phyloP scores from a whole-genome alignment of 768 basidiomycete species.

The Hypsizygus marmoreus region DNA sequence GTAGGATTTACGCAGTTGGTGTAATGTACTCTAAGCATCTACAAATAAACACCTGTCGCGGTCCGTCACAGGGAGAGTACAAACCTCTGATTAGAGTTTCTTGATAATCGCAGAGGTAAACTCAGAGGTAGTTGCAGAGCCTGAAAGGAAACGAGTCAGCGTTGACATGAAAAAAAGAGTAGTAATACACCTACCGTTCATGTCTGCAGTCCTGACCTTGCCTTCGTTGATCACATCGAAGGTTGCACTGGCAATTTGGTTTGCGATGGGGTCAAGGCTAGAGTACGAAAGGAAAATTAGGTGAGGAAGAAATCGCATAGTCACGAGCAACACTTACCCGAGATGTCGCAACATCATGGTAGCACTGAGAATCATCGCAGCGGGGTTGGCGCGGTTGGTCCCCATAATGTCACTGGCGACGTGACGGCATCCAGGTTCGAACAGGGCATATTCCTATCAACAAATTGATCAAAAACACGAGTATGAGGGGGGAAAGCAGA shows the following conservation, averaged over 20 bases:
- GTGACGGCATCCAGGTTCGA: slow-evolving; percentile 98
- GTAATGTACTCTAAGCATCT: slow-evolving; percentile 21
- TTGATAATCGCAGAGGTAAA: slow-evolving; percentile 93
- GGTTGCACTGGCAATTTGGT: slow-evolving; percentile 88
- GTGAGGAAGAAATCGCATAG: not conserved
- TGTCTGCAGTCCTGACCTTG: slow-evolving; percentile 90
- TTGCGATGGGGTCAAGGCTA: slow-evolving; percentile 90
- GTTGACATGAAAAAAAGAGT: slow-evolving; percentile 1
- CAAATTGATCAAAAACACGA: slow-evolving; percentile 13
- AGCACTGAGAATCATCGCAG: slow-evolving; percentile 95
- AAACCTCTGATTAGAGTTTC: slow-evolving; percentile 50
- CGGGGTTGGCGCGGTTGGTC: slow-evolving; percentile 93
- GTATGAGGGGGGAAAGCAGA: slow-evolving; percentile 1
- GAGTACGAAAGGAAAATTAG: slow-evolving; percentile 24
- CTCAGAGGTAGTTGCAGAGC: slow-evolving; percentile 89
- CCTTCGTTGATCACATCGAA: slow-evolving; percentile 91
- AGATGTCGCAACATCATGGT: slow-evolving; percentile 98
- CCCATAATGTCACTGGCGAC: slow-evolving; percentile 96
- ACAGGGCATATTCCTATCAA: slow-evolving; percentile 88
- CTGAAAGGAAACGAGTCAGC: slow-evolving; percentile 36
- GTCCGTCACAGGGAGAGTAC: no score
- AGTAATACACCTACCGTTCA: slow-evolving; percentile 86
- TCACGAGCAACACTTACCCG: slow-evolving; percentile 55
- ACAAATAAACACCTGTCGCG: no score
- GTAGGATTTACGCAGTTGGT: slow-evolving; percentile 15